phyloP scores from a whole-genome alignment of 2,329 filamentous ascomycete species.

The Aschersonia sp. region DNA sequence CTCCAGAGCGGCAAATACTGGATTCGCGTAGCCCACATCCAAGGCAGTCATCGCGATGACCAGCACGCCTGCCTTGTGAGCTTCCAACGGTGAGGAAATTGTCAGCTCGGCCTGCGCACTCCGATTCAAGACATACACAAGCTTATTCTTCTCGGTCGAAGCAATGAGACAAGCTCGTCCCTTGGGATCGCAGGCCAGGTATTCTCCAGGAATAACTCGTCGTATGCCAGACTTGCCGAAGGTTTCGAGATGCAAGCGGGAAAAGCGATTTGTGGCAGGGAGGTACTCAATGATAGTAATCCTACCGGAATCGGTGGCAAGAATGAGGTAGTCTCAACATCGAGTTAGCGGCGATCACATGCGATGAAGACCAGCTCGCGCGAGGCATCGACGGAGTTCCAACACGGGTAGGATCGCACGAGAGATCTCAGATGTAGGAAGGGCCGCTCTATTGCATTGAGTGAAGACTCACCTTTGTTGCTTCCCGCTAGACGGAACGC shows the following conservation, averaged over 20 bases:
- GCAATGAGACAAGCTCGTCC: conserved; percentile 90
- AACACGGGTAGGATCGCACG: neutral
- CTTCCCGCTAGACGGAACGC: conserved; percentile 87
- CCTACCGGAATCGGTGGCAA: conserved; percentile 89
- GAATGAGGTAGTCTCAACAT: conserved; percentile 75
- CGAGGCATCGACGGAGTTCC: neutral
- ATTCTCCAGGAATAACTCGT: conserved; percentile 88
- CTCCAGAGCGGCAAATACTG: conserved; percentile 89
- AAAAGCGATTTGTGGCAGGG: conserved; percentile 73
- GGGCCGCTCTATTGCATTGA: too few species aligned
- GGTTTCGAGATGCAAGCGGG: conserved; percentile 84
- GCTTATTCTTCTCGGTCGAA: conserved; percentile 96
- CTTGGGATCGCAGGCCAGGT: conserved; percentile 89
- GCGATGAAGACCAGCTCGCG: neutral
- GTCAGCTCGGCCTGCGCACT: conserved; percentile 89
- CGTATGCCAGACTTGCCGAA: conserved; percentile 95
- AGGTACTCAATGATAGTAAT: conserved; percentile 91
- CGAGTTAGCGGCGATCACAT: neutral
- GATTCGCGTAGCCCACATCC: conserved; percentile 94
- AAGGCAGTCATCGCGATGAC: conserved; percentile 79
- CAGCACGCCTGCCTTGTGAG: conserved; percentile 81
- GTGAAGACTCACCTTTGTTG: conserved; percentile 72
- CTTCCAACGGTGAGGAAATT: conserved; percentile 93
- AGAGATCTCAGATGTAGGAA: too few species aligned
- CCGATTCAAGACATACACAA: conserved; percentile 95